A percentile compares a stretch with the other conserved stretches of the same genome.
These are phyloP conservation scores for Volvox reticuliferus DNA, from an alignment of 139 green algal genomes.

Conservation along the genomic window DNA sequence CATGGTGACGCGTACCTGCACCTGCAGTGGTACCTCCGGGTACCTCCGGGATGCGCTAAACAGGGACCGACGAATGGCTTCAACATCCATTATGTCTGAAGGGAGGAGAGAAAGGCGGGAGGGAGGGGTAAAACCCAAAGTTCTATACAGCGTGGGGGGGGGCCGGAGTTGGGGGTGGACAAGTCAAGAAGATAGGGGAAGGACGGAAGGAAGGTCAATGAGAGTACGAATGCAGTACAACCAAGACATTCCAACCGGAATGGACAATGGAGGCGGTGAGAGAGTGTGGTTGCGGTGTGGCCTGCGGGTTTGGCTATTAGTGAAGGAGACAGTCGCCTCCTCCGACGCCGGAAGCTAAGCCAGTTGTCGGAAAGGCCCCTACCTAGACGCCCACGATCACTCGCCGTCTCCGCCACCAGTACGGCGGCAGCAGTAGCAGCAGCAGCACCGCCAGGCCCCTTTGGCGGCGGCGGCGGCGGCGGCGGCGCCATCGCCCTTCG, in stretches of 20 bases:
- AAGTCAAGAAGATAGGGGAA: too few relatives aligned
- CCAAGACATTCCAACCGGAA: too few relatives aligned
- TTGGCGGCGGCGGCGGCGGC: neutral
- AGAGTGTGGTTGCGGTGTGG: too few relatives aligned
- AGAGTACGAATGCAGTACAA: too few relatives aligned
- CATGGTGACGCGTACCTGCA: constrained; percentile 1
- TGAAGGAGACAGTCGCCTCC: too few relatives aligned
- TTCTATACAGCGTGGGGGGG: too few relatives aligned
- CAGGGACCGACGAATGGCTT: neutral
- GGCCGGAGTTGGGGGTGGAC: too few relatives aligned
- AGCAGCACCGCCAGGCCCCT: neutral
- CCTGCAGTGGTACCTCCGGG: neutral
- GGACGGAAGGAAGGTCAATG: too few relatives aligned
- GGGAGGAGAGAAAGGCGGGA: neutral
- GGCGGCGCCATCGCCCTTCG: neutral
- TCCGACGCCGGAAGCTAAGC: too few relatives aligned
- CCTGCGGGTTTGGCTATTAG: too few relatives aligned
- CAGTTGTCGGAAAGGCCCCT: neutral
- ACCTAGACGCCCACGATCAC: neutral
- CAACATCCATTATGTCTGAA: neutral
- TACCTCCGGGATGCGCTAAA: neutral
- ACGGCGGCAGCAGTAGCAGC: neutral
- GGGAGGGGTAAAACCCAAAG: neutral
- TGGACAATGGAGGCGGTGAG: too few relatives aligned
- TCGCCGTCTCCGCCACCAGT: neutral